Base-by-base conservation (phyloP, 139 green algal genomes). In the Tetradesmus obliquus region DNA sequence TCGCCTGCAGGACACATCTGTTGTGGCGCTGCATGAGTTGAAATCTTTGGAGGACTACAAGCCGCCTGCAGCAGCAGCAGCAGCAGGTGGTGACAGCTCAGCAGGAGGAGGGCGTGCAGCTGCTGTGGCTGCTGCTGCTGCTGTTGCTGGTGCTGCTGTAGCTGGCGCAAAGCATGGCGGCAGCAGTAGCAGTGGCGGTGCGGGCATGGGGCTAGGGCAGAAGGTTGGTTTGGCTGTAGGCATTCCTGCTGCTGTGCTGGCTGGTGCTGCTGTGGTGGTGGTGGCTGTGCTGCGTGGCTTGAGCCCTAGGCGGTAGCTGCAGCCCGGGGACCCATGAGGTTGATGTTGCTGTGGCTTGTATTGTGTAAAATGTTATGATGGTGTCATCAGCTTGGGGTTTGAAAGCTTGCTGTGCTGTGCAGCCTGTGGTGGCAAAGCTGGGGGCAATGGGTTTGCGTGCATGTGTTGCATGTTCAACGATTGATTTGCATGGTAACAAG, bases 21-120 rank as follows among this genome's bases (percentile, higher is more conserved):
- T 89, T 5, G 85, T 89, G 15, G 85, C 85, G 55, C 45, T 89
- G 85, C 85, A 89, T 58, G 66, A 89, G 45, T 24, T 82, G 3
- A 45, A 6, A 3, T 82, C 85, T 3, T 8, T 89, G 1, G 66
- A 81, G 2, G 62, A 82, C 13, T 89, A 62, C 45, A 58, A 57
- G 5, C 51, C 80, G 8, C 17, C 80, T 62, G 51, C 80, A 62
- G 80, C 80, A 57, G 80, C 80, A 45, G 76, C 76, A 55, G n/a
- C 76, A 82, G 51, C 66, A 83, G 66, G 17, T 83, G 66, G 22
- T 13, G 72, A 32, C 72, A 81, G 17, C 2, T 6, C 72, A n/a
- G 9, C 71, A 45, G 24, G 2, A 54, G 76, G 3, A 15, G 76
- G 3, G 6, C 1, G 24, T 20, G 76, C 76, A 55, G 76, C 76